phyloP scores from a whole-genome alignment of 2,329 filamentous ascomycete species.

The Aurifilum marmelostoma region DNA sequence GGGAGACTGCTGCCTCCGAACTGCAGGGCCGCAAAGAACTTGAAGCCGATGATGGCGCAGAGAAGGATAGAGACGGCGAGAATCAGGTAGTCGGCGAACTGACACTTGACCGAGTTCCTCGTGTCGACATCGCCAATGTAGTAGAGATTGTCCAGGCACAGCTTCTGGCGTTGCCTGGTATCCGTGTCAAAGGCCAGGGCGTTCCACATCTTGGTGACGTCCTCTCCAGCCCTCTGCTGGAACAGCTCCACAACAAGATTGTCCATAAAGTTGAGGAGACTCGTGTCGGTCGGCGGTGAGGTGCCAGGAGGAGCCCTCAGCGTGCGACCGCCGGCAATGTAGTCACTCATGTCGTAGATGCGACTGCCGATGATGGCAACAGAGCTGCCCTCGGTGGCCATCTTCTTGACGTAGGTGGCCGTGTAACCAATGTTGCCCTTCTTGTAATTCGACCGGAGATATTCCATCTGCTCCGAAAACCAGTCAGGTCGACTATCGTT shows the following conservation, averaged over 20 bases:
- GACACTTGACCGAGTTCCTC: slow-evolving; percentile 79
- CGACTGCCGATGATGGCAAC: slow-evolving; percentile 79
- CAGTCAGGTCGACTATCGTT: slow-evolving; percentile 86
- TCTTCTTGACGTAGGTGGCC: slow-evolving; percentile 71
- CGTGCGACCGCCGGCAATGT: slow-evolving; percentile 74
- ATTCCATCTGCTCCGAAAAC: slow-evolving; percentile 87
- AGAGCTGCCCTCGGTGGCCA: slow-evolving; percentile 64
- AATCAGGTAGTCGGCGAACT: slow-evolving; percentile 88
- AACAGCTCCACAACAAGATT: slow-evolving; percentile 75
- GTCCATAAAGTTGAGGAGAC: slow-evolving; percentile 81
- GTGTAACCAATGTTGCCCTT: slow-evolving; percentile 89
- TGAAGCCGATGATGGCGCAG: slow-evolving; percentile 84
- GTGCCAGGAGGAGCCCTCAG: slow-evolving; percentile 61
- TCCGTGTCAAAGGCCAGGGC: slow-evolving; percentile 61
- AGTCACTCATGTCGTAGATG: slow-evolving; percentile 89
- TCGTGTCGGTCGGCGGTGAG: slow-evolving; percentile 45
- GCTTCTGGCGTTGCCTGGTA: slow-evolving; percentile 69
- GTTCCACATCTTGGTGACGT: slow-evolving; percentile 84
- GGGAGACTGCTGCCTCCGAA: slow-evolving; percentile 90
- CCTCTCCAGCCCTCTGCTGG: slow-evolving; percentile 71
- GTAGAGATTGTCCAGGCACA: slow-evolving; percentile 92
- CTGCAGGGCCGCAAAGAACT: slow-evolving; percentile 94
- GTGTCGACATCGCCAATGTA: slow-evolving; percentile 93
- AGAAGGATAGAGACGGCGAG: slow-evolving; percentile 82
- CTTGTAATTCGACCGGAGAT: slow-evolving; percentile 76